These are phyloP conservation scores for Nephelium lappaceum DNA, from an alignment of 345 rosid genomes.

Conservation along the genomic window DNA sequence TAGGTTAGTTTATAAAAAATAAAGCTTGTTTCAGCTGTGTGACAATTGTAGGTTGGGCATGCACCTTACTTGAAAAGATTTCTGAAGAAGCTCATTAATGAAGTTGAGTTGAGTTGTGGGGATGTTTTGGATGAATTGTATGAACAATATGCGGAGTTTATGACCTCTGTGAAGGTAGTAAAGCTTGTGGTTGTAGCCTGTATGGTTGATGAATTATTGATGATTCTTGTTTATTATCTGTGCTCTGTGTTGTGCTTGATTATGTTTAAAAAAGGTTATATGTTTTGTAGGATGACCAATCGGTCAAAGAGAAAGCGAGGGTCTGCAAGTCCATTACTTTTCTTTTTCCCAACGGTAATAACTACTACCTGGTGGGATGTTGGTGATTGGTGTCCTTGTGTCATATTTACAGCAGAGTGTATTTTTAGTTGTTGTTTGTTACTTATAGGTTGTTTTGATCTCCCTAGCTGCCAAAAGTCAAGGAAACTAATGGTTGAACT, in stretches of 20 bases:
- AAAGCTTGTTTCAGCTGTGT: slow-evolving; percentile 23
- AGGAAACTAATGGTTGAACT: slow-evolving; percentile 58
- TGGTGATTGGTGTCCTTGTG: slow-evolving; percentile 3
- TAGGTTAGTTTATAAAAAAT: slow-evolving; percentile 1
- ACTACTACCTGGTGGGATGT: slow-evolving; percentile 4
- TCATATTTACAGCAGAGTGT: neutral
- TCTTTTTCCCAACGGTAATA: slow-evolving; percentile 71
- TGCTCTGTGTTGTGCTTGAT: slow-evolving; percentile 3
- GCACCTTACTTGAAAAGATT: slow-evolving; percentile 55
- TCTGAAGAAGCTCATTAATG: slow-evolving; percentile 67
- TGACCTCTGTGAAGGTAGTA: slow-evolving; percentile 64
- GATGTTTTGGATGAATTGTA: slow-evolving; percentile 68
- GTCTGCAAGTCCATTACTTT: slow-evolving; percentile 67
- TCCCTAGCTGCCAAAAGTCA: slow-evolving; percentile 45
- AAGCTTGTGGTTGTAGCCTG: neutral
- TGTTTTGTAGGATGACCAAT: slow-evolving; percentile 43
- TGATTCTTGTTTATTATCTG: neutral
- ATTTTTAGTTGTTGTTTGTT: slow-evolving; percentile 18
- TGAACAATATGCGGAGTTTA: slow-evolving; percentile 55
- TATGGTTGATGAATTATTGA: neutral
- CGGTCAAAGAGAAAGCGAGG: slow-evolving; percentile 46
- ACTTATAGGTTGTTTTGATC: slow-evolving; percentile 42
- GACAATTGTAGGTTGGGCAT: slow-evolving; percentile 45
- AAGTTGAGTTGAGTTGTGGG: slow-evolving; percentile 60
- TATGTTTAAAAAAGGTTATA: slow-evolving; percentile 11